Percentiles rank a stretch among this genome's conserved stretches.
phyloP scores from a whole-genome alignment of 176 grass and related monocot genomes.

The Olyra latifolia region DNA sequence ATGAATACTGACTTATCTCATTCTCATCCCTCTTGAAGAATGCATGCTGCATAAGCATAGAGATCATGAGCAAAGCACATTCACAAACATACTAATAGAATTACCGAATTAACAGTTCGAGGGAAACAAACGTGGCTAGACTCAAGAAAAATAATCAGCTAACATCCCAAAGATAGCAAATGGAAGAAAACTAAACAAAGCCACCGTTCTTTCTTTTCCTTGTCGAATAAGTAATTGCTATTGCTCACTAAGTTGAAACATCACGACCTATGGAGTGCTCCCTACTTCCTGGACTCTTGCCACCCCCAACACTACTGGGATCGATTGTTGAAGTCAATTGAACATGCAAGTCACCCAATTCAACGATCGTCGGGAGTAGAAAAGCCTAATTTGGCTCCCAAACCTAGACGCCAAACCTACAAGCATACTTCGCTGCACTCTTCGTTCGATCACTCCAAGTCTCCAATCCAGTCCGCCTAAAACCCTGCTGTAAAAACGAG shows the following conservation, averaged over 20 bases:
- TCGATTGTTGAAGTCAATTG: not conserved
- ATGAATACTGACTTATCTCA: constrained; percentile 76
- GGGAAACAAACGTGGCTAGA: not conserved
- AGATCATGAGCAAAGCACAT: constrained; percentile 4
- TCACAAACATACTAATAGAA: not conserved
- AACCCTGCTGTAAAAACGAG: not conserved
- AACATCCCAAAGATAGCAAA: not conserved
- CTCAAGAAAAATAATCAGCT: not conserved
- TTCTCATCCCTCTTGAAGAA: constrained; percentile 84
- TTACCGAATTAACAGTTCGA: not conserved
- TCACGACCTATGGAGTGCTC: not conserved
- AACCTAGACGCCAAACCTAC: not conserved
- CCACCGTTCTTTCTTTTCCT: not conserved
- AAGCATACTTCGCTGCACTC: not conserved
- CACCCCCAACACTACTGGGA: not conserved
- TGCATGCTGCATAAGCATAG: constrained; percentile 48
- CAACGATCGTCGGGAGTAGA: not conserved
- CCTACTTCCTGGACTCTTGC: not conserved
- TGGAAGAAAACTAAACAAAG: not conserved
- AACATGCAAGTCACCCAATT: constrained; percentile 1
- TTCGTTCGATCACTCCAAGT: not conserved
- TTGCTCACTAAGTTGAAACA: not conserved
- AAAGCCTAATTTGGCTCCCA: not conserved
- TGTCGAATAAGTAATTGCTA: not conserved
- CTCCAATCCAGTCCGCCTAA: constrained; percentile 11